phyloP scores from a whole-genome alignment of 1,139 yeast genomes.

The Pichia sp. region DNA sequence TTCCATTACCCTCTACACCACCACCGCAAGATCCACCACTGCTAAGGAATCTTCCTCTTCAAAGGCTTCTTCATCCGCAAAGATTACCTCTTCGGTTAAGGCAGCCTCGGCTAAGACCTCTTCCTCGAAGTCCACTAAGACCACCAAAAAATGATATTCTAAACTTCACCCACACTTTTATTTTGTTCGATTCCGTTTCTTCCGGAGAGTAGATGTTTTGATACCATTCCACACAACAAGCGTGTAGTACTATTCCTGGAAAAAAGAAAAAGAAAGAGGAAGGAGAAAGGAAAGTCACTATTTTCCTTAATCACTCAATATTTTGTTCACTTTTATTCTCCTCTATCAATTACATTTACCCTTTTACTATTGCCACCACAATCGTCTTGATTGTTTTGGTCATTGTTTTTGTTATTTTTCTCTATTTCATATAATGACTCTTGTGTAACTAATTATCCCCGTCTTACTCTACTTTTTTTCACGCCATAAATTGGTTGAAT shows the following conservation, averaged over 20 bases:
- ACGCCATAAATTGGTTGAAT: background rate
- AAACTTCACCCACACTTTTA: background rate
- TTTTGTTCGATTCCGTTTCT: background rate
- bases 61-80: no score
- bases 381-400: no score
- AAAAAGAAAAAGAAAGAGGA: no score
- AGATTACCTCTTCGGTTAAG: background rate
- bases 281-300: background rate
- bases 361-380: background rate
- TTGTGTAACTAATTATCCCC: background rate
- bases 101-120: background rate
- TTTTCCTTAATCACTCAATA: no score
- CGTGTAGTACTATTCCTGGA: background rate
- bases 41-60: background rate
- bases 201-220: background rate
- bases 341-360: background rate
- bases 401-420: background rate
- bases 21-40: background rate
- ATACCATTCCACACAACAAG: background rate
- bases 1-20: conserved; percentile 12
- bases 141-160: background rate
- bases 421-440: background rate
- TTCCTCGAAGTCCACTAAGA: background rate
- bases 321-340: no score
- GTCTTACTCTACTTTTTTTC: background rate